Percentiles rank a stretch among this genome's conserved stretches.
Evolutionary conservation across 177 flowering plant species (phyloP).

Genomic region (Telopea speciosissima): DNA sequence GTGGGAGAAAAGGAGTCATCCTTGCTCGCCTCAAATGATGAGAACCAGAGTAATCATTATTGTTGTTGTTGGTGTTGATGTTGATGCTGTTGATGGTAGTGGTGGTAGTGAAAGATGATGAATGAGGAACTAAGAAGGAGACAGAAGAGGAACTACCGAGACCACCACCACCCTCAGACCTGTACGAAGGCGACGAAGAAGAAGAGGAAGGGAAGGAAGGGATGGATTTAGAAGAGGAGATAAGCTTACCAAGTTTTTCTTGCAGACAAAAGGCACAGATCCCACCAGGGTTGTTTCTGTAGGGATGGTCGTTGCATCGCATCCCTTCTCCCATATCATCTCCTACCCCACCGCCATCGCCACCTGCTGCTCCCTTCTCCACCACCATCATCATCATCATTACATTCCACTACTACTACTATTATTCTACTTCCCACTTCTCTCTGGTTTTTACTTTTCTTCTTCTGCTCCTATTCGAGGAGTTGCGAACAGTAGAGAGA

Average conservation of each 20-base stretch:
- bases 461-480: no score
- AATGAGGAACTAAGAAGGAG: slow-evolving; percentile 18
- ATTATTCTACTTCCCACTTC: no score
- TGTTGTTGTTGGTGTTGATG: no score
- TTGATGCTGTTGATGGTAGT: slow-evolving; percentile 1
- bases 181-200: slow-evolving; percentile 45
- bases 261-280: slow-evolving; percentile 82
- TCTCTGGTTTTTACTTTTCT: not conserved
- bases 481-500: no score
- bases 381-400: not conserved
- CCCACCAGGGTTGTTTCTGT: slow-evolving; percentile 41
- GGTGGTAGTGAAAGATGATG: not conserved
- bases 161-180: slow-evolving; percentile 26
- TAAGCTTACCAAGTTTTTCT: slow-evolving; percentile 72
- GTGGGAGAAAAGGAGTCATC: slow-evolving; percentile 40
- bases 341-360: slow-evolving; percentile 7
- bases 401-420: not conserved
- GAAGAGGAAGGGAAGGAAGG: slow-evolving; percentile 48
- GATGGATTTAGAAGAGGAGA: slow-evolving; percentile 33
- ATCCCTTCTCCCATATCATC: slow-evolving; percentile 26
- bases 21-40: slow-evolving; percentile 17
- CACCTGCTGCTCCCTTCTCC: slow-evolving; percentile 5
- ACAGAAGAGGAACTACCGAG: slow-evolving; percentile 13
- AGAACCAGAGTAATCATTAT: no score
- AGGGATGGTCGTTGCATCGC: slow-evolving; percentile 35